Evolutionary conservation across 148 eudicot species (phyloP), one percentile per base, ranked within the genome.

Genomic region (Rhododendron kiyosumense): DNA sequence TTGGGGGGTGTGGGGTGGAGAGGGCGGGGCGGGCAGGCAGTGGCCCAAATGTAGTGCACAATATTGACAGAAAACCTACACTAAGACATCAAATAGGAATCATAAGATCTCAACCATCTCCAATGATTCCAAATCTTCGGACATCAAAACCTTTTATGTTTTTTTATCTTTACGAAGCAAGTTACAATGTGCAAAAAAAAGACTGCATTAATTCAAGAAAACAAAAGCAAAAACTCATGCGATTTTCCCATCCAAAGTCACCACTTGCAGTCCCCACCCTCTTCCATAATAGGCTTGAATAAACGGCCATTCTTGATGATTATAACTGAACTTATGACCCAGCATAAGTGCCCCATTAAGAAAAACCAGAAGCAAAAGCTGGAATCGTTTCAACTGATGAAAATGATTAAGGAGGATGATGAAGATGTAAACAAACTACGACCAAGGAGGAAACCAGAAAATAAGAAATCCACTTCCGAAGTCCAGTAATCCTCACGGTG

Each of bases 401-500:
- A 20, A 59, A 59, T 59, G 65, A 59, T 59, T 1, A 46, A 46
- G 12, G 73, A 67, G 15, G 11, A 24, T n/a, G 71, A 69, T 69
- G 36, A 3, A 69, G 36, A 69, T 28, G 36, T 10, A 28, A 28
- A 69, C 36, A 30, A 69, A 14, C 38, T 71, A 71, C 38, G 34
- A 30, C 34, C 14, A 69, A 69, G 22, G 63, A 34, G 48, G 57
- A 51, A 81, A 22, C 43, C 26, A 20, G 41, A 34, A 54, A 57
- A 15, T 41, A 20, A 38, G 69, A 38, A 63, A 82, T 82, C 74
- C 51, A 61, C 51, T 82, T 48, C 85, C 63, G 5, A 84, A 69
- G 43, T 49, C 17, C 4, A 49, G 43, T 46, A 69, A 83, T 83
- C 78, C 59, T 69, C 41, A 24, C 79, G 41, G 43, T 18, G 41